phyloP scores from a whole-genome alignment of 352 stramenopile species.

The Pythium brassicae region DNA sequence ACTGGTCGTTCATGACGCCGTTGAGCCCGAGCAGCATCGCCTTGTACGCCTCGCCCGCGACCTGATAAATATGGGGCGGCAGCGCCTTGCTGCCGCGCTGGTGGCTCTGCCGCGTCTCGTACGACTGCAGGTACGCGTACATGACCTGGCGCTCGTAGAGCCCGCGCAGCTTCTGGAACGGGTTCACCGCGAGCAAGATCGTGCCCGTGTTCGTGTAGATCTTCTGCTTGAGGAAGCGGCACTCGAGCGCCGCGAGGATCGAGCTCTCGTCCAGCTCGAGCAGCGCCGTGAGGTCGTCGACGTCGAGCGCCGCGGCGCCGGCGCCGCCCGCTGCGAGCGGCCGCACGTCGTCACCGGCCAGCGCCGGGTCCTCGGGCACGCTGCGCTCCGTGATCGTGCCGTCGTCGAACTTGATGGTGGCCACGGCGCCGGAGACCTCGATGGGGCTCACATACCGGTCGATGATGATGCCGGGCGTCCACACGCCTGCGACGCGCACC shows the following conservation, averaged over 20 bases:
- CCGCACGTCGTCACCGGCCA: slow-evolving; percentile 23
- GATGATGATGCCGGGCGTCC: slow-evolving; percentile 47
- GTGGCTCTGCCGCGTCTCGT: slow-evolving; percentile 35
- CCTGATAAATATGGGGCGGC: slow-evolving; percentile 81
- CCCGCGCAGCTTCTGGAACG: slow-evolving; percentile 64
- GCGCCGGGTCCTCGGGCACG: slow-evolving; percentile 33
- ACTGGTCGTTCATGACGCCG: slow-evolving; percentile 61
- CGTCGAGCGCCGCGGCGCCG: slow-evolving; percentile 25
- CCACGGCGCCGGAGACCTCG: slow-evolving; percentile 39
- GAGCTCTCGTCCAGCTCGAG: slow-evolving; percentile 68
- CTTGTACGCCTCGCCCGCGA: slow-evolving; percentile 77
- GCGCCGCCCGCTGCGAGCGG: slow-evolving; percentile 10
- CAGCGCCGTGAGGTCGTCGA: slow-evolving; percentile 82
- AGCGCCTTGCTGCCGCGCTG: slow-evolving; percentile 28
- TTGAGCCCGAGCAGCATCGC: slow-evolving; percentile 70
- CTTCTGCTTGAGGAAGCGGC: slow-evolving; percentile 62
- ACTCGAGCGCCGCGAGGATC: slow-evolving; percentile 66
- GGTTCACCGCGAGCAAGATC: slow-evolving; percentile 82
- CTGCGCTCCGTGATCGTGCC: slow-evolving; percentile 39
- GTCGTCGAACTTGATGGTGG: slow-evolving; percentile 67
- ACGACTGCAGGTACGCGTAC: slow-evolving; percentile 60
- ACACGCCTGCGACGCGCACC: slow-evolving; percentile 41
- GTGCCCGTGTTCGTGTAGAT: slow-evolving; percentile 86
- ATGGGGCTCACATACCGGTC: slow-evolving; percentile 63
- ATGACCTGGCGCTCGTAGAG: slow-evolving; percentile 60